A percentile compares a stretch with the other conserved stretches of the same genome.
These are phyloP conservation scores for Linnemannia zychae DNA, from an alignment of 192 early-diverging fungal species.

Conservation along the genomic window DNA sequence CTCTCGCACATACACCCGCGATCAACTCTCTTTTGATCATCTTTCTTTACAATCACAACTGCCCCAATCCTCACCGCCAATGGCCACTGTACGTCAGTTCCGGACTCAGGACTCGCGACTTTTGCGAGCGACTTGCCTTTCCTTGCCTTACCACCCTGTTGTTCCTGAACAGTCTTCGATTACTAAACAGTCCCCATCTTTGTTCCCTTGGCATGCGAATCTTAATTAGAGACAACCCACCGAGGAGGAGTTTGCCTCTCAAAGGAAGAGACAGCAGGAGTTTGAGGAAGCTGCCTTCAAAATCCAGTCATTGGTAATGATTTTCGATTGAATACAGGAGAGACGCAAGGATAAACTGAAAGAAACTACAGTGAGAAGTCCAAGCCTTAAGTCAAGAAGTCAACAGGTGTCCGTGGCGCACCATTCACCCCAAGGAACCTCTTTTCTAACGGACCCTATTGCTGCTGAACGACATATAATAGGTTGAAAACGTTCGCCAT, in stretches of 20 bases:
- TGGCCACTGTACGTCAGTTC: slow-evolving; percentile 8
- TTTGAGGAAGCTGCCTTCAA: slow-evolving; percentile 47
- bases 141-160: not conserved
- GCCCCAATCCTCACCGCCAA: not conserved
- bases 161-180: not conserved
- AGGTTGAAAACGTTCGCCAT: slow-evolving; percentile 51
- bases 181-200: not conserved
- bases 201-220: not conserved
- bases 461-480: not conserved
- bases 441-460: not conserved
- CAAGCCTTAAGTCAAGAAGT: too few species aligned
- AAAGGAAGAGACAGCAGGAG: slow-evolving; percentile 48
- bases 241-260: slow-evolving; percentile 41
- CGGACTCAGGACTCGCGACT: not conserved
- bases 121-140: not conserved
- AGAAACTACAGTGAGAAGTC: too few species aligned
- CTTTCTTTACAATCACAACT: not conserved
- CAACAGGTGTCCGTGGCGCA: too few species aligned
- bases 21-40: not conserved
- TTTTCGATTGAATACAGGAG: not conserved
- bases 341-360: too few species aligned
- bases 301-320: slow-evolving; percentile 42
- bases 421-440: too few species aligned
- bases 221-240: slow-evolving; percentile 49
- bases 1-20: not conserved